Percentiles rank a stretch among this genome's conserved stretches.
Conservation (phyloP, 2,329 filamentous ascomycete species). For the Calonectria naviculata region DNA sequence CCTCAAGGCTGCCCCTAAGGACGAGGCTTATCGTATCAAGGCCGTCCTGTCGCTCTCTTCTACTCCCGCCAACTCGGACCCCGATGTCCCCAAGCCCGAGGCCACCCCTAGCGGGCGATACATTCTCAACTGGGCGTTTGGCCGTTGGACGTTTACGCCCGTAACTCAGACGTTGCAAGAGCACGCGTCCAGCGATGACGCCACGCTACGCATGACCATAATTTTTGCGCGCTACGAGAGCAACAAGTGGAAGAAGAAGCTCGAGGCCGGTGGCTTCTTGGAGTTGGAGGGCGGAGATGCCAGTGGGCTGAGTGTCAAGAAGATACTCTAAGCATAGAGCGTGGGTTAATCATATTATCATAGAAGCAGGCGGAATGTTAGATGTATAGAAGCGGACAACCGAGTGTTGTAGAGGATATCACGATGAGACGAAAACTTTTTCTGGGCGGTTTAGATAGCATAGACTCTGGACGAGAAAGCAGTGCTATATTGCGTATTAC, state of each 20-base stretch:
- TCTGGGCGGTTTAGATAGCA: slow-evolving; percentile 28
- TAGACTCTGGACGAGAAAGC: slow-evolving; percentile 26
- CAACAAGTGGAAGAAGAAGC: slow-evolving; percentile 80
- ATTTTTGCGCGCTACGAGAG: slow-evolving; percentile 80
- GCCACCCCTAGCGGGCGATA: slow-evolving; percentile 64
- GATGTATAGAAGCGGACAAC: slow-evolving; percentile 24
- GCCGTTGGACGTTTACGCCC: slow-evolving; percentile 89
- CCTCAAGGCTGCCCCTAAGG: slow-evolving; percentile 81
- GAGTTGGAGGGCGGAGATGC: slow-evolving; percentile 58
- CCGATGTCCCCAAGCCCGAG: slow-evolving; percentile 51
- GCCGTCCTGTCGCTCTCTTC: slow-evolving; percentile 65
- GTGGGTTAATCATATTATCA: slow-evolving; percentile 15
- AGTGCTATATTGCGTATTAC: slow-evolving; percentile 26
- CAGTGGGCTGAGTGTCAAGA: slow-evolving; percentile 64
- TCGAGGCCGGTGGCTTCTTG: slow-evolving; percentile 68
- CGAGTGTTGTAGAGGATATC: slow-evolving; percentile 6
- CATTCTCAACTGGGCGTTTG: slow-evolving; percentile 98
- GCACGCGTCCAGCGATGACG: slow-evolving; percentile 66
- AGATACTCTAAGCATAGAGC: slow-evolving; percentile 53
- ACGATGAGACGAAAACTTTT: slow-evolving; percentile 32
- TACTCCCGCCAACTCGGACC: slow-evolving; percentile 62
- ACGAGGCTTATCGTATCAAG: slow-evolving; percentile 97
- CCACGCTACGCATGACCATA: slow-evolving; percentile 77
- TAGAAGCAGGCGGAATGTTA: neutral
- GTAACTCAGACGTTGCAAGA: slow-evolving; percentile 55